Conservation (phyloP, 2,329 filamentous ascomycete genomes). For the Zymoseptoria pseudotritici region DNA sequence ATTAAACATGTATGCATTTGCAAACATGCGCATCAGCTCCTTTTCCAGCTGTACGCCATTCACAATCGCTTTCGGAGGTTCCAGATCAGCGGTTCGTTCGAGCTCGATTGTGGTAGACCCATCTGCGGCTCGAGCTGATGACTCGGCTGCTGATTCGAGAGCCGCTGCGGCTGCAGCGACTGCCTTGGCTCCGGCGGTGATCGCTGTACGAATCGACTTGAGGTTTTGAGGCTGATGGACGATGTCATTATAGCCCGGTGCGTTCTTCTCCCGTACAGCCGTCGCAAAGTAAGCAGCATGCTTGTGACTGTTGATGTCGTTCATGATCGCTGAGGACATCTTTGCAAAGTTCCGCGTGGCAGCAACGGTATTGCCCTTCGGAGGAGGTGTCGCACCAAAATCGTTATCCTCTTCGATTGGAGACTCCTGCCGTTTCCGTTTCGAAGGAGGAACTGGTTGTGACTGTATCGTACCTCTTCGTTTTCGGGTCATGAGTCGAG, state of each 20-base stretch:
- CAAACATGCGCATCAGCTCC: conserved; percentile 92
- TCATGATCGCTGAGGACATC: conserved; percentile 42
- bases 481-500: conserved; percentile 24
- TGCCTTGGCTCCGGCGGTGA: conserved; percentile 48
- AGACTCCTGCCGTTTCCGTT: conserved; percentile 36
- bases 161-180: conserved; percentile 43
- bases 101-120: conserved; percentile 47
- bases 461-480: conserved; percentile 30
- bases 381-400: conserved; percentile 14
- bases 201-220: conserved; percentile 43
- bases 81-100: conserved; percentile 65
- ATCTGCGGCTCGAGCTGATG: conserved; percentile 32
- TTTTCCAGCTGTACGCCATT: conserved; percentile 89
- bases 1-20: conserved; percentile 98
- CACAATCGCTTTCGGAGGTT: conserved; percentile 83
- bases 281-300: conserved; percentile 45
- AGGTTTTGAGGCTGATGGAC: conserved; percentile 47
- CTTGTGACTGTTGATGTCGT: conserved; percentile 46
- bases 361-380: conserved; percentile 31
- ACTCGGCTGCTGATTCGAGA: conserved; percentile 51
- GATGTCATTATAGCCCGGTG: conserved; percentile 46
- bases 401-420: conserved; percentile 15
- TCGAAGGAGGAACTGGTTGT: conserved; percentile 24
- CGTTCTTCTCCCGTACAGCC: conserved; percentile 44
- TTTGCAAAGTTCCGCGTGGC: conserved; percentile 44